Conservation (phyloP, 371 early-diverging fungal species). For the Mortierella polycephala region DNA sequence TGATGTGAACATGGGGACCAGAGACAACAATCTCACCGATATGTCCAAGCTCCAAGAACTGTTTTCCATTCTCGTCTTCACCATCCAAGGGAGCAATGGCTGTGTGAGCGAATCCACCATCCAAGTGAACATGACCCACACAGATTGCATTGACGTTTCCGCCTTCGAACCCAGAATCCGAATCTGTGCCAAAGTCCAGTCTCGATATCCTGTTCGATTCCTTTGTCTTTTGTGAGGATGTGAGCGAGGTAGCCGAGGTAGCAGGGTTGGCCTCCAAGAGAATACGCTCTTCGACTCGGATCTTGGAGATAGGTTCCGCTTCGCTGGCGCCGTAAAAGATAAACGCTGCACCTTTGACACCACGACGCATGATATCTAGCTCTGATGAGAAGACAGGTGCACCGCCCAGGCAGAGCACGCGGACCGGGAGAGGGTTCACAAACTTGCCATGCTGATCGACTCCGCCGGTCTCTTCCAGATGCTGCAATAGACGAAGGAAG, state of each 20-base stretch:
- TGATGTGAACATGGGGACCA: conserved; percentile 54
- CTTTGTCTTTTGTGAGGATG: conserved; percentile 15
- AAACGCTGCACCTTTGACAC: conserved; percentile 49
- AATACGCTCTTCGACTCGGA: conserved; percentile 51
- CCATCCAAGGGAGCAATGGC: conserved; percentile 43
- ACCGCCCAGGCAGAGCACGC: conserved; percentile 46
- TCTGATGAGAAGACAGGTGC: conserved; percentile 54
- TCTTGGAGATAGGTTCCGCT: conserved; percentile 54
- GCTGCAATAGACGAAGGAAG: conserved; percentile 45
- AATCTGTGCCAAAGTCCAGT: conserved; percentile 22
- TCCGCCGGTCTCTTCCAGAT: conserved; percentile 37
- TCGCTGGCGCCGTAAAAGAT: conserved; percentile 55
- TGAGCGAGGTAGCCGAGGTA: background rate
- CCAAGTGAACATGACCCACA: conserved; percentile 48
- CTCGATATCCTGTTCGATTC: conserved; percentile 27
- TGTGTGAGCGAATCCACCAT: conserved; percentile 44
- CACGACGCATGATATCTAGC: conserved; percentile 46
- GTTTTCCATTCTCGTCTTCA: conserved; percentile 22
- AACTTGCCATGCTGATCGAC: conserved; percentile 48
- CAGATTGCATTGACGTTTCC: conserved; percentile 51
- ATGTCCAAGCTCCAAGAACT: conserved; percentile 43
- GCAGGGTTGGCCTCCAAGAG: conserved; percentile 36
- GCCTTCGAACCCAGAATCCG: conserved; percentile 39
- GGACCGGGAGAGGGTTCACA: conserved; percentile 40
- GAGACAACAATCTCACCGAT: conserved; percentile 54